Evolutionary conservation across 768 basidiomycete genomes (phyloP).

Genomic region (Naganishia onofrii): DNA sequence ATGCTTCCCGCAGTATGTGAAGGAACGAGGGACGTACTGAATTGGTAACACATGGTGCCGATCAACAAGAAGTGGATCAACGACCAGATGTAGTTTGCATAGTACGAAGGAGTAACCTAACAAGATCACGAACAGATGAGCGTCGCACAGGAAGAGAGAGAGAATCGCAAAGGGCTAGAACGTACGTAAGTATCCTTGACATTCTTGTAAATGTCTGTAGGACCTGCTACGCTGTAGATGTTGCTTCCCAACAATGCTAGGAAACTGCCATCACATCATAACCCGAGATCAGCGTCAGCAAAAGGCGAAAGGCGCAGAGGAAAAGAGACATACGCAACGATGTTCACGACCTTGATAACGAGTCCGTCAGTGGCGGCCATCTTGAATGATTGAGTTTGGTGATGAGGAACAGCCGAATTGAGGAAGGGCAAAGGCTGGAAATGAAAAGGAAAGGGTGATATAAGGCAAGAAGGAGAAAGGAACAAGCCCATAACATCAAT

Average conservation of each 20-base stretch:
- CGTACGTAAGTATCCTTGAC: constrained; percentile 73
- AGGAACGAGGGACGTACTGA: constrained; percentile 30
- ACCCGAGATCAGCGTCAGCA: not conserved
- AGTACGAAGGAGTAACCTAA: constrained; percentile 79
- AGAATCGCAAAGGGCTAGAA: not conserved
- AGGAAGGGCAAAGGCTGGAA: too few relatives aligned
- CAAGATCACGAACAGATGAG: not conserved
- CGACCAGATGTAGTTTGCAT: constrained; percentile 87
- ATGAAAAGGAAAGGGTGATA: too few relatives aligned
- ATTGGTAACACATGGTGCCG: constrained; percentile 70
- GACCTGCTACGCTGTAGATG: constrained; percentile 77
- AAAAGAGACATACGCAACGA: constrained; percentile 60
- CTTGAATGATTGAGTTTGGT: constrained; percentile 2
- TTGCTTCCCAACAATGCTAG: constrained; percentile 71
- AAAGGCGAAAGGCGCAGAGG: not conserved
- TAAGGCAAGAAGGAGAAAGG: too few relatives aligned
- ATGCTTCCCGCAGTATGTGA: not conserved
- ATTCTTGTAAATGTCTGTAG: constrained; percentile 57
- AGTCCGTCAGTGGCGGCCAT: constrained; percentile 73
- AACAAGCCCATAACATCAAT: too few relatives aligned
- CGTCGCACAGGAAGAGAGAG: not conserved
- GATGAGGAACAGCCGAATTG: too few relatives aligned
- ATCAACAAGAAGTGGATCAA: constrained; percentile 83
- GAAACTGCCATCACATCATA: constrained; percentile 54
- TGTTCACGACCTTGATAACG: constrained; percentile 79